Conservation (phyloP, 2,329 filamentous ascomycete genomes). For the Diaporthe eres region DNA sequence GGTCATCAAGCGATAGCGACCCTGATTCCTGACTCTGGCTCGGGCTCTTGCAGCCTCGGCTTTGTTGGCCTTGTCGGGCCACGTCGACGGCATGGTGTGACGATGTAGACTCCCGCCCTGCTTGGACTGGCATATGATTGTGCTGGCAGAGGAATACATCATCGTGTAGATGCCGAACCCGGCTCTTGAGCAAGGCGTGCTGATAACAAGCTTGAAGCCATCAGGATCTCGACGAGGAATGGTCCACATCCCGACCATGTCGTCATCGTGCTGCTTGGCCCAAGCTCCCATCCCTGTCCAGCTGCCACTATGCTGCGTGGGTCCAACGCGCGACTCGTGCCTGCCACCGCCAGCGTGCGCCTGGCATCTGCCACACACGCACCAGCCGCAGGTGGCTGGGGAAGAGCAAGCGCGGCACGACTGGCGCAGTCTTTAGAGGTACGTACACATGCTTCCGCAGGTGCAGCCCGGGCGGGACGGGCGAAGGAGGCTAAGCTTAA, state of each 20-base stretch:
- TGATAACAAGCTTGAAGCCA: slow-evolving; percentile 7
- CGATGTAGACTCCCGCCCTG: slow-evolving; percentile 4
- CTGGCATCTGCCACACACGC: neutral
- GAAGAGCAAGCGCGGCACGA: neutral
- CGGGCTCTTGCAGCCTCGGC: slow-evolving; percentile 22
- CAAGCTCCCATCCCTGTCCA: slow-evolving; percentile 13
- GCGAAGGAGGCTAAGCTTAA: slow-evolving; percentile 27
- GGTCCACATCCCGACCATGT: slow-evolving; percentile 29
- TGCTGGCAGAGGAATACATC: slow-evolving; percentile 19
- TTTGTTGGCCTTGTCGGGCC: slow-evolving; percentile 6
- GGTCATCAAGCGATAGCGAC: slow-evolving; percentile 20
- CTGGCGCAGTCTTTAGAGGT: neutral
- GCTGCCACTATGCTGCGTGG: neutral
- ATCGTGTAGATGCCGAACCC: slow-evolving; percentile 9
- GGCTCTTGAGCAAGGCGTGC: neutral
- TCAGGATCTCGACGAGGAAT: neutral
- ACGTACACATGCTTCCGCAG: neutral
- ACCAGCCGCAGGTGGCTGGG: slow-evolving; percentile 35
- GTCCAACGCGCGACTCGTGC: neutral
- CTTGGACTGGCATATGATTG: slow-evolving; percentile 3
- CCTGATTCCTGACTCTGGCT: slow-evolving; percentile 20
- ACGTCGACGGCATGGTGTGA: slow-evolving; percentile 14
- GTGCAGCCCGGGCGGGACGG: slow-evolving; percentile 17
- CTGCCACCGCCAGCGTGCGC: neutral
- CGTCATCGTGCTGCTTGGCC: slow-evolving; percentile 19